Base-by-base conservation (phyloP, 2,329 filamentous ascomycete genomes). In the Gaeumannomyces sp. region DNA sequence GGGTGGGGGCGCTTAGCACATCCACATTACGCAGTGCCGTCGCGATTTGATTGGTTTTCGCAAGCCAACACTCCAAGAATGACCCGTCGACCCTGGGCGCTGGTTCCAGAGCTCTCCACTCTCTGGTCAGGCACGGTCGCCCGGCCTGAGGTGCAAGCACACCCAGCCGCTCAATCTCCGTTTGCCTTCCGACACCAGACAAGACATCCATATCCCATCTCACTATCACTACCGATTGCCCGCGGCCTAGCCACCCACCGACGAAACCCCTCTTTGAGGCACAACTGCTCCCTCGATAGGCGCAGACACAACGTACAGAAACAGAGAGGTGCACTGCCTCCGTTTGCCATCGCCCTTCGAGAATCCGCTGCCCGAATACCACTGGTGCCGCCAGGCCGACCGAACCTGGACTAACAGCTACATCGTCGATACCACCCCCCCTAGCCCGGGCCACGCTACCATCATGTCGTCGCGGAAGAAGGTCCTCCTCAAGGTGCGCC, bases 391-490 rank as follows among this genome's bases (percentile, higher is more conserved):
- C 38, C 45, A 19, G 45, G 19, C 45, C 45, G 22, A n/a, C 45
- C 45, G 22, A 53, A 53, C 45, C 13, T 10, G 19, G 45, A 53
- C 45, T 61, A 61, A 38, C 59, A 27, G n/a, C 13, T 6, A 27
- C 59, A 61, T 61, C 59, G 27, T 61, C 59, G 59, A 61, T 27
- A 27, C 19, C 13, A 33, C 60, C 63, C 16, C 60, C 62, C 38
- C 19, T 45, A 63, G 25, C 31, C 27, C 50, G 13, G 64, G 68
- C 66, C 67, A 66, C 60, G 5, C 27, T 61, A 67, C 71, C 77
- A 80, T 72, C 74, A 93, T 93, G 90, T 83, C 90, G 75, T 89
- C 89, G 73, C 85, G 89, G 77, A 95, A 94, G 89, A 95, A 95
- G 89, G 91, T 94, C 71, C 85, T 95, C 70, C 83, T 95, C 76